These are phyloP conservation scores for Suillus clintonianus DNA, from an alignment of 768 basidiomycete genomes.

Conservation along the genomic window DNA sequence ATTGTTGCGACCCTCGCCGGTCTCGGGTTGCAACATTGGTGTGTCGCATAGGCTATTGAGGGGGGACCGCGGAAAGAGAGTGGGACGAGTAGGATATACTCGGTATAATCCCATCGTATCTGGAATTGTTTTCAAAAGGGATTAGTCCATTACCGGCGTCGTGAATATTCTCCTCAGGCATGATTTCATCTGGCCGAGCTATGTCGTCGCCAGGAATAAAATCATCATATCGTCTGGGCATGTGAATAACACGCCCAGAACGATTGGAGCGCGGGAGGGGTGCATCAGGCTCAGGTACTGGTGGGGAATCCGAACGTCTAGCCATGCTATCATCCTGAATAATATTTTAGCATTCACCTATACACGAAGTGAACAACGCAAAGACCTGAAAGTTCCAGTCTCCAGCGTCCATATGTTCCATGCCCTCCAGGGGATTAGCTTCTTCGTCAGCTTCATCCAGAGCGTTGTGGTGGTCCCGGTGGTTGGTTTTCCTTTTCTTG, in stretches of 20 bases:
- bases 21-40: background rate
- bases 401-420: too few species aligned
- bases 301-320: background rate
- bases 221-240: constrained; percentile 1
- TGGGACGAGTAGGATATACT: background rate
- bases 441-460: too few species aligned
- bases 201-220: background rate
- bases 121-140: background rate
- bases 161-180: background rate
- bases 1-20: background rate
- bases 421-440: too few species aligned
- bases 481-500: background rate
- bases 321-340: too few species aligned
- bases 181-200: background rate
- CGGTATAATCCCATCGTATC: background rate
- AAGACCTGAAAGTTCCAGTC: too few species aligned
- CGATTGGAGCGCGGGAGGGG: background rate
- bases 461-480: too few species aligned
- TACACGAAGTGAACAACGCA: too few species aligned
- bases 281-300: background rate
- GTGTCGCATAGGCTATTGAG: background rate
- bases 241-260: background rate
- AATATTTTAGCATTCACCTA: too few species aligned
- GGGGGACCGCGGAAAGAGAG: background rate
- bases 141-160: background rate